Percentiles rank a stretch among this genome's conserved stretches.
These are phyloP conservation scores for Metschnikowia peoriensis DNA, from an alignment of 805 yeast genomes.

Conservation along the genomic window DNA sequence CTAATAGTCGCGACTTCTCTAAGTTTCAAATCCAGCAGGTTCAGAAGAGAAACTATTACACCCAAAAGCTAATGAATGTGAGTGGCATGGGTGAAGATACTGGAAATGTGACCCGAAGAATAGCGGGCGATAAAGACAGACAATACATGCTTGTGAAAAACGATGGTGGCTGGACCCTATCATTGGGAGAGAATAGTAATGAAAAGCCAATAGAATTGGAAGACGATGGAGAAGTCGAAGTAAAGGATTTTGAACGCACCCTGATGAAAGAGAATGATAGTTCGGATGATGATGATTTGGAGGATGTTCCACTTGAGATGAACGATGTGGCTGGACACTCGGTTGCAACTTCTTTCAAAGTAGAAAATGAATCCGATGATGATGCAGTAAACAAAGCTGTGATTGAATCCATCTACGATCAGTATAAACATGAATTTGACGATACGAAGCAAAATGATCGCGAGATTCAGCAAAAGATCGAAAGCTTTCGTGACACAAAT, in stretches of 20 bases:
- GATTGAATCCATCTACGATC: constrained; percentile 37
- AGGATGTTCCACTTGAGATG: constrained; percentile 25
- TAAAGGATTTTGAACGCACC: background rate
- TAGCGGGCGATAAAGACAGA: constrained; percentile 80
- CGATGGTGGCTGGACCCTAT: constrained; percentile 81
- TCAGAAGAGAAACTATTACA: constrained; percentile 82
- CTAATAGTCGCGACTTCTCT: constrained; percentile 85
- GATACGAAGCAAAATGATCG: background rate
- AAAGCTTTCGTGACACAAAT: constrained; percentile 33
- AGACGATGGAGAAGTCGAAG: constrained; percentile 29
- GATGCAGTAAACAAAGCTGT: constrained; percentile 33
- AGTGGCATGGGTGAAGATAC: constrained; percentile 71
- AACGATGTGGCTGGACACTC: background rate
- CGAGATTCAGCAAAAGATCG: constrained; percentile 4
- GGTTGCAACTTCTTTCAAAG: background rate
- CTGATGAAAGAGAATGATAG: constrained; percentile 7
- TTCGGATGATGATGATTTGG: constrained; percentile 22
- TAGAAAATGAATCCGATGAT: constrained; percentile 10
- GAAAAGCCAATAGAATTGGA: constrained; percentile 53
- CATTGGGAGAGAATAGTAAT: constrained; percentile 44
- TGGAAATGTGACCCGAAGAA: constrained; percentile 48
- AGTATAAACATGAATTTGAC: constrained; percentile 20
- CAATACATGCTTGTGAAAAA: constrained; percentile 73
- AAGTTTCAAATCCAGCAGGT: constrained; percentile 92
- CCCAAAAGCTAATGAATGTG: constrained; percentile 81